A percentile compares a stretch with the other conserved stretches of the same genome.
Conservation (phyloP, 176 grass and related monocot genomes). For the Oryza meridionalis region DNA sequence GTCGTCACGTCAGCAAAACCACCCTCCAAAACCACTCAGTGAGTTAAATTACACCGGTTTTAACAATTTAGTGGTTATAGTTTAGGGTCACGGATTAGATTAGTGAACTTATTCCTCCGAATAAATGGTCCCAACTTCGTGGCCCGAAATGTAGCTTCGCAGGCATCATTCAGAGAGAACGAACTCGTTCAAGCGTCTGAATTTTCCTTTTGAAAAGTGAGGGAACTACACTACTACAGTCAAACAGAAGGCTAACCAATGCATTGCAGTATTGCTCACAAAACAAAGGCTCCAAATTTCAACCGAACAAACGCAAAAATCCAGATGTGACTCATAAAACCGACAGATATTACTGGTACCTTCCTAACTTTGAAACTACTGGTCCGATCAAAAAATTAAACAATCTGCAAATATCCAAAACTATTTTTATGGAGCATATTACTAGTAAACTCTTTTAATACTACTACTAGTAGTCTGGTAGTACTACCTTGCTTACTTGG, state of each 20-base stretch:
- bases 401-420: not conserved
- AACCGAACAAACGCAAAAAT: not conserved
- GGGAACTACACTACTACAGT: not conserved
- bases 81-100: too few species aligned
- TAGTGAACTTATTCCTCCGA: too few species aligned
- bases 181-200: not conserved
- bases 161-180: not conserved
- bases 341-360: not conserved
- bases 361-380: not conserved
- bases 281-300: not conserved
- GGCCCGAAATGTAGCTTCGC: too few species aligned
- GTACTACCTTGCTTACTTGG: not conserved
- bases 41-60: too few species aligned
- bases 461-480: not conserved
- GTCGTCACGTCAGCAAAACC: too few species aligned
- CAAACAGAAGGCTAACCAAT: not conserved
- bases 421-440: not conserved
- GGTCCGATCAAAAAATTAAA: not conserved
- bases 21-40: too few species aligned
- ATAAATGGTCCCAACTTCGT: too few species aligned
- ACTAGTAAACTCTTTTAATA: too few species aligned
- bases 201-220: not conserved
- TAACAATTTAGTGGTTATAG: too few species aligned
- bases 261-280: not conserved
- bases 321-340: not conserved